phyloP scores from a whole-genome alignment of 1,139 yeast species.

The Geotrichum phurueaensis region DNA sequence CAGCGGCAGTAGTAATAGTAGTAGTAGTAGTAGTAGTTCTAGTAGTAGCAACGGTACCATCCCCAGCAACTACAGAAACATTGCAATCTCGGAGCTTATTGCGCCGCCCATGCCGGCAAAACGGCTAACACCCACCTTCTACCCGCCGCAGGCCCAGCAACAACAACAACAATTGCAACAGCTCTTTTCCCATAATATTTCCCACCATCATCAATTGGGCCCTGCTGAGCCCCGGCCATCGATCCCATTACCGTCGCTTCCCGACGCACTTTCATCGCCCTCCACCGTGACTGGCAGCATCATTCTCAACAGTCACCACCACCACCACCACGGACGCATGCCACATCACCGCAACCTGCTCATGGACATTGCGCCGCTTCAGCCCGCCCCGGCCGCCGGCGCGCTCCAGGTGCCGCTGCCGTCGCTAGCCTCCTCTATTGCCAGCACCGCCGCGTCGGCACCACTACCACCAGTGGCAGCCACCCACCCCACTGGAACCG shows the following conservation, averaged over 20 bases:
- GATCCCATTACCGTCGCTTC: slow-evolving; percentile 10
- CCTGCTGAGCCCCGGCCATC: not conserved
- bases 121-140: not conserved
- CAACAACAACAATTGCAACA: not conserved
- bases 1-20: too few relatives aligned
- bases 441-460: not conserved
- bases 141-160: not conserved
- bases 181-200: not conserved
- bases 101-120: not conserved
- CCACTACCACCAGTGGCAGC: not conserved
- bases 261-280: slow-evolving; percentile 7
- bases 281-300: not conserved
- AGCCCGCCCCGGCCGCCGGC: not conserved
- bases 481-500: too few relatives aligned
- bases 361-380: slow-evolving; percentile 14
- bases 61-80: slow-evolving; percentile 3
- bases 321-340: not conserved
- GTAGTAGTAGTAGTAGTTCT: too few relatives aligned
- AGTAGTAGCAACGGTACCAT: not conserved
- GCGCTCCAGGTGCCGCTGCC: slow-evolving; percentile 6
- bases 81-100: slow-evolving; percentile 14
- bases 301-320: not conserved
- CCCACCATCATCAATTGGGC: not conserved
- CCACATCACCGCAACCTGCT: not conserved
- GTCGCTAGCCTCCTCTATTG: slow-evolving; percentile 3